A percentile compares a stretch with the other conserved stretches of the same genome.
phyloP scores from a whole-genome alignment of 1,139 yeast species.

The Kodamaea arcana region DNA sequence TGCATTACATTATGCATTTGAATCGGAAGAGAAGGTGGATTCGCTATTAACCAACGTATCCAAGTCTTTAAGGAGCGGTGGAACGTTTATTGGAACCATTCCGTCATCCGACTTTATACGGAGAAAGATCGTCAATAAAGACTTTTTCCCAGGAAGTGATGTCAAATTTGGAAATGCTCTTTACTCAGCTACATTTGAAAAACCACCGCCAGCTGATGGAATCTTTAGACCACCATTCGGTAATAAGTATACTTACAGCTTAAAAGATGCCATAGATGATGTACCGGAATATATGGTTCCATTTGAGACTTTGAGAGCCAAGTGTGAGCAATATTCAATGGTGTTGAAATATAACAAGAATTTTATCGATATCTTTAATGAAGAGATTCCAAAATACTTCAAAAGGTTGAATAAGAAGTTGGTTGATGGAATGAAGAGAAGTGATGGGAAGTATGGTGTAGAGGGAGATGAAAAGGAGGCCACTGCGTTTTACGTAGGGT shows the following conservation, averaged over 20 bases:
- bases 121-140: conserved; percentile 50
- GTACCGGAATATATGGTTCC: conserved; percentile 99
- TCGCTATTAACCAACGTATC: conserved; percentile 72
- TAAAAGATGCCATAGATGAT: conserved; percentile 91
- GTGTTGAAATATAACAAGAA: conserved; percentile 70
- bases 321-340: conserved; percentile 81
- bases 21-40: conserved; percentile 74
- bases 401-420: conserved; percentile 57
- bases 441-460: conserved; percentile 80
- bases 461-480: conserved; percentile 86
- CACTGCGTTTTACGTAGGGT: conserved; percentile 80
- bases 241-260: conserved; percentile 72
- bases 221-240: conserved; percentile 77
- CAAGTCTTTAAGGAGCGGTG: conserved; percentile 72
- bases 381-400: conserved; percentile 68
- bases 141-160: conserved; percentile 31
- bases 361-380: conserved; percentile 78
- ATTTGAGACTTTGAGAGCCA: conserved; percentile 75
- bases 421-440: conserved; percentile 63
- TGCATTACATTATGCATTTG: conserved; percentile 92
- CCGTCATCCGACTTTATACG: conserved; percentile 87
- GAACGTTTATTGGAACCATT: conserved; percentile 86
- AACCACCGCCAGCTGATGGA: conserved; percentile 71
- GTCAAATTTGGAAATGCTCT: conserved; percentile 82
- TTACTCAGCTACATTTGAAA: conserved; percentile 74